phyloP scores from a whole-genome alignment of 371 early-diverging fungal species.

The Circinella minor region DNA sequence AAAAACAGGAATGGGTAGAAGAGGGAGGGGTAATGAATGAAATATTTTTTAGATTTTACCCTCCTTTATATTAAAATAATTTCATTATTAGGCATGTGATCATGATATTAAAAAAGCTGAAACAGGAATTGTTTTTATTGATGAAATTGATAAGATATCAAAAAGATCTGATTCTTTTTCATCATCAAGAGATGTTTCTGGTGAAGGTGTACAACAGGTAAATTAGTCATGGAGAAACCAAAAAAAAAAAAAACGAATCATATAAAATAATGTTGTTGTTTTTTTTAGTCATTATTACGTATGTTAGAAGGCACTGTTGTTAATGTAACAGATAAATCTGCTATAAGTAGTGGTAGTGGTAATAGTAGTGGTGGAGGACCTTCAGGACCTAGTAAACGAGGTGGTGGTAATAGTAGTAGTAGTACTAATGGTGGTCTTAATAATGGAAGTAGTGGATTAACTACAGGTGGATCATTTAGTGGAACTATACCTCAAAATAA shows the following conservation, averaged over 20 bases:
- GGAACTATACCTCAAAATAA: constrained; percentile 1
- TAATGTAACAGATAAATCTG: constrained; percentile 84
- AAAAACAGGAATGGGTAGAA: background rate
- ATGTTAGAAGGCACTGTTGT: constrained; percentile 92
- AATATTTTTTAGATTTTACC: background rate
- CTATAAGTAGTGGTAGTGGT: constrained; percentile 39
- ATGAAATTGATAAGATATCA: constrained; percentile 92
- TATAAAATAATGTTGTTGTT: too few relatives aligned
- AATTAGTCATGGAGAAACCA: background rate
- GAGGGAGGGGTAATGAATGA: too few relatives aligned
- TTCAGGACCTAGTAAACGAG: constrained; percentile 42
- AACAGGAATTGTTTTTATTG: constrained; percentile 91
- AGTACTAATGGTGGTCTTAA: constrained; percentile 34
- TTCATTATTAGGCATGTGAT: constrained; percentile 67
- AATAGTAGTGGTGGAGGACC: constrained; percentile 9
- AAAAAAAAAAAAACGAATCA: too few relatives aligned
- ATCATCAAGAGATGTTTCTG: constrained; percentile 88
- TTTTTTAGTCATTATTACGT: constrained; percentile 63
- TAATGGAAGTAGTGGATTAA: constrained; percentile 65
- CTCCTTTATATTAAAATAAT: background rate
- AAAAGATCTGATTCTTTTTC: constrained; percentile 77
- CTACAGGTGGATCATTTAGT: constrained; percentile 7
- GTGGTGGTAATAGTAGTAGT: constrained; percentile 27
- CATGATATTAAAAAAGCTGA: constrained; percentile 87
- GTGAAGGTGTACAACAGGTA: constrained; percentile 93